Evolutionary conservation across 1,284 basidiomycete genomes (phyloP), one percentile per base, ranked within the genome.

Genomic region (Pseudozyma thailandica): DNA sequence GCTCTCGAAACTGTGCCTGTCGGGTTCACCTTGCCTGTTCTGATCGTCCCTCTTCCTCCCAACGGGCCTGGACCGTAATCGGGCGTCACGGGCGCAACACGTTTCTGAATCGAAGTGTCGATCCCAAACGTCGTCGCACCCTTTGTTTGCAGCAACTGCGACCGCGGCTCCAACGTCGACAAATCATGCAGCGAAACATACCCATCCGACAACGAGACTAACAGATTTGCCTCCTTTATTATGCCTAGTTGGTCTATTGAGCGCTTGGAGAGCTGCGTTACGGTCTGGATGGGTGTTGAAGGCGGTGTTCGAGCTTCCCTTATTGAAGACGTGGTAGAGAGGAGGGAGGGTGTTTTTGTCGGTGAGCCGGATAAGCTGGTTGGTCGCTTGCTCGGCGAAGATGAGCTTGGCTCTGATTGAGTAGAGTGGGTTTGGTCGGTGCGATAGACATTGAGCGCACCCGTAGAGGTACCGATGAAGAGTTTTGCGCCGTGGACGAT

Each of bases 181-280:
- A 86, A 82, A 89, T 92, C 92, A 73, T 70, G 77, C 5, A 83
- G 75, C 4, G 82, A 60, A 6, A 83, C 39, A 85, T 77, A 84
- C 87, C 58, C 70, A 92, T 93, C 93, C 18, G 91, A 90, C 2
- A 96, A 86, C 8, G 92, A 87, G 4, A 91, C 89, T 26, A 97
- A 85, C 10, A 91, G 90, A 72, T 92, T 90, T 15, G 92, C 87
- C 73, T 92, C 91, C 68, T 90, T 90, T 69, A 97, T 87, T 50
- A 90, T 90, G 3, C 89, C 91, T 6, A 97, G 85, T 79, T 93
- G 92, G 57, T 97, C 93, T 39, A 98, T 91, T 12, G 90, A 86
- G 72, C 87, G 88, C 69, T 88, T 86, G 13, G 86, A 85, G 28
- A 94, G 83, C 5, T 83, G 84, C 63, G 52, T 15, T 27, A 43